Percentiles rank a stretch among this genome's conserved stretches.
These are phyloP conservation scores for Starmerella sirachaensis DNA, from an alignment of 805 yeast genomes.

Conservation along the genomic window DNA sequence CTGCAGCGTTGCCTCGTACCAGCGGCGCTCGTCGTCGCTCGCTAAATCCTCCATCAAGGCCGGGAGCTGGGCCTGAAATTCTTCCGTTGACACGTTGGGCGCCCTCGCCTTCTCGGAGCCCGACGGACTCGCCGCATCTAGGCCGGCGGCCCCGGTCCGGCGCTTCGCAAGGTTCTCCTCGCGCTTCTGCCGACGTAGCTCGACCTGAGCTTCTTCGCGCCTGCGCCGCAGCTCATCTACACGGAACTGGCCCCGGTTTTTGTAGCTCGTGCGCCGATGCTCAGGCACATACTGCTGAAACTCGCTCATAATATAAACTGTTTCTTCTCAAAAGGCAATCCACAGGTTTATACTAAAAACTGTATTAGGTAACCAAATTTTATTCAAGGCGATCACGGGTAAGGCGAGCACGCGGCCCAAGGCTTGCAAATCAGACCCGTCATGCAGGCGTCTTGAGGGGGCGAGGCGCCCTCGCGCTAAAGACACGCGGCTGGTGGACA, in stretches of 20 bases:
- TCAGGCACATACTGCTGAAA: conserved; percentile 75
- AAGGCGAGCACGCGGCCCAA: no score
- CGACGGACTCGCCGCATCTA: conserved; percentile 26
- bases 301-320: no score
- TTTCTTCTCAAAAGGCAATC: no score
- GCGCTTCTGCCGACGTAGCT: conserved; percentile 88
- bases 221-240: conserved; percentile 96
- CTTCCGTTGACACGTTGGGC: conserved; percentile 28
- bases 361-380: no score
- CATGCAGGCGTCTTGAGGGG: no score
- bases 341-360: no score
- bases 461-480: no score
- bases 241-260: conserved; percentile 85
- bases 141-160: conserved; percentile 47
- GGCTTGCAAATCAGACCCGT: no score
- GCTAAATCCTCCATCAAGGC: conserved; percentile 70
- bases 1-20: conserved; percentile 77
- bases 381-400: no score
- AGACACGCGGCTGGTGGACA: no score
- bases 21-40: conserved; percentile 64
- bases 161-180: conserved; percentile 91
- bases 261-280: conserved; percentile 91
- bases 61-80: conserved; percentile 44
- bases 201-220: conserved; percentile 94
- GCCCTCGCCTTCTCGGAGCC: conserved; percentile 32